A percentile compares a stretch with the other conserved stretches of the same genome.
Evolutionary conservation across 441 rosid genomes (phyloP).

Genomic region (Melastoma candidum): DNA sequence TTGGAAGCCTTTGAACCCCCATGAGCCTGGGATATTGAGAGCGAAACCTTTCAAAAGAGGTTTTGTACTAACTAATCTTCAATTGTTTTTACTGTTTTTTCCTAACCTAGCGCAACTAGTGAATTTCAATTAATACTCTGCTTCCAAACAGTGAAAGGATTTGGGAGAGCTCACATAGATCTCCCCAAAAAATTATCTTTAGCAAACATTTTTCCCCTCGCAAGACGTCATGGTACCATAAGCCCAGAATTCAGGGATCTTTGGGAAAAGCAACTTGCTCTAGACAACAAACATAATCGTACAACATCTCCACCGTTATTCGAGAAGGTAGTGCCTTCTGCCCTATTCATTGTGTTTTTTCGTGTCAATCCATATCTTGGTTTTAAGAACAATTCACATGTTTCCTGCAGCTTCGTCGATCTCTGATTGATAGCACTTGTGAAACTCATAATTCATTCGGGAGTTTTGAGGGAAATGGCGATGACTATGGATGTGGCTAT

Average conservation of each 20-base stretch:
- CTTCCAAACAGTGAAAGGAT: slow-evolving; percentile 49
- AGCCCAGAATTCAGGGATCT: slow-evolving; percentile 58
- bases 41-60: slow-evolving; percentile 82
- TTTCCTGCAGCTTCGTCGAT: slow-evolving; percentile 20
- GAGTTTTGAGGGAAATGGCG: slow-evolving; percentile 7
- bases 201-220: slow-evolving; percentile 61
- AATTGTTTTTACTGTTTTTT: slow-evolving; percentile 14
- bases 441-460: slow-evolving; percentile 10
- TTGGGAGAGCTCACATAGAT: slow-evolving; percentile 31
- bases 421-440: slow-evolving; percentile 37
- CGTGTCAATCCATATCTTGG: too few relatives aligned
- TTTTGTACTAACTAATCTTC: slow-evolving; percentile 13
- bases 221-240: slow-evolving; percentile 54
- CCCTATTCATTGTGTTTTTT: too few relatives aligned
- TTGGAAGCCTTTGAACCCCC: slow-evolving; percentile 90
- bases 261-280: slow-evolving; percentile 42
- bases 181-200: slow-evolving; percentile 27
- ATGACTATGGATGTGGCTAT: slow-evolving; percentile 14
- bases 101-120: slow-evolving; percentile 14
- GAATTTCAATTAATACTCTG: slow-evolving; percentile 11
- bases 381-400: neutral
- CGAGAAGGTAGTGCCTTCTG: slow-evolving; percentile 10
- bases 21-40: slow-evolving; percentile 82
- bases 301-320: slow-evolving; percentile 7
- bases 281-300: slow-evolving; percentile 20